A percentile compares a stretch with the other conserved stretches of the same genome.
Conservation (phyloP, 139 green algal genomes). For the Chlorella ohadii region DNA sequence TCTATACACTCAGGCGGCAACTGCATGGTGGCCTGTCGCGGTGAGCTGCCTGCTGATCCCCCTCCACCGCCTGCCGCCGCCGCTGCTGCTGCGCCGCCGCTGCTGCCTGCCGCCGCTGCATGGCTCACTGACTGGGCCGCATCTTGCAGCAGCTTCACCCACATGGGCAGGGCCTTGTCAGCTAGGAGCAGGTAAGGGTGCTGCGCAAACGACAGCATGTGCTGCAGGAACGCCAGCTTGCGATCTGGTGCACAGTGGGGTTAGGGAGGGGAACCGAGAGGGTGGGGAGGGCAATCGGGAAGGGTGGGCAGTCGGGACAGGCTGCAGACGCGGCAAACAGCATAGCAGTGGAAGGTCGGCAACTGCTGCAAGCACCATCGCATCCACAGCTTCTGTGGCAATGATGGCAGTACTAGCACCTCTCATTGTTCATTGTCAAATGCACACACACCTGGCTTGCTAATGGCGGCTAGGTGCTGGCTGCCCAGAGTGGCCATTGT, state of each 20-base stretch:
- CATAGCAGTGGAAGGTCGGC: too few species aligned
- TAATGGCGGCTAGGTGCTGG: constrained; percentile 54
- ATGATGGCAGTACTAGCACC: too few species aligned
- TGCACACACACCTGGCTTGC: constrained; percentile 1
- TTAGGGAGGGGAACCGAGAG: not conserved
- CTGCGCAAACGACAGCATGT: constrained; percentile 72
- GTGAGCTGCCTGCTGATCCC: not conserved
- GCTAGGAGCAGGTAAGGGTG: constrained; percentile 75
- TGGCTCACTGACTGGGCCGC: not conserved
- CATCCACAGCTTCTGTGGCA: too few species aligned
- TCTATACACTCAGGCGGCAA: constrained; percentile 49
- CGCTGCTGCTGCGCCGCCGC: not conserved
- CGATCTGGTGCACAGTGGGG: not conserved
- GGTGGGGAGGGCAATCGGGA: too few species aligned
- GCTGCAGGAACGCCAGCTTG: constrained; percentile 34
- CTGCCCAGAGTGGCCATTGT: constrained; percentile 62
- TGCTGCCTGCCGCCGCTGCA: not conserved
- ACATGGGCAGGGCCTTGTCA: constrained; percentile 68
- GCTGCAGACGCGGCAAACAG: too few species aligned
- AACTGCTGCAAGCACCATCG: not conserved
- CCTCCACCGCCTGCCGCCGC: not conserved
- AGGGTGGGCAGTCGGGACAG: too few species aligned
- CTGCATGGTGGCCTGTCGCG: not conserved
- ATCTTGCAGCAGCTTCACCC: constrained; percentile 55
- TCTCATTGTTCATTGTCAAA: too few species aligned